Percentiles rank a stretch among this genome's conserved stretches.
Evolutionary conservation across 345 rosid species (phyloP).

Genomic region (Gossypium thurberi): DNA sequence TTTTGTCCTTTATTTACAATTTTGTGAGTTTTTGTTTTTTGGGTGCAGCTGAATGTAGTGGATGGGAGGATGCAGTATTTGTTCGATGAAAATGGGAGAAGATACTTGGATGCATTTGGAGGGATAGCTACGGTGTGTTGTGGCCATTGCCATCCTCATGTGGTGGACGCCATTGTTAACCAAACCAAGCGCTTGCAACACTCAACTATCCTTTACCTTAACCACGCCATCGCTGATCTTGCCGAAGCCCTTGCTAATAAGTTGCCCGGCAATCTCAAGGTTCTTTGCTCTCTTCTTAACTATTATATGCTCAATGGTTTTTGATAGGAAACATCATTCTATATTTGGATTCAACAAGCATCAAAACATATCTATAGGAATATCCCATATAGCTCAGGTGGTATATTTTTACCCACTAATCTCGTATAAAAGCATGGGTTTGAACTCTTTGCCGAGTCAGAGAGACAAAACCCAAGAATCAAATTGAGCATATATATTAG

Average conservation of each 20-base stretch:
- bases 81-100: constrained; percentile 76
- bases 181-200: constrained; percentile 78
- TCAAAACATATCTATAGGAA: too few species aligned
- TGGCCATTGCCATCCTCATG: constrained; percentile 91
- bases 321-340: neutral
- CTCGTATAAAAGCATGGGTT: too few species aligned
- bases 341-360: too few species aligned
- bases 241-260: constrained; percentile 78
- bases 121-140: constrained; percentile 94
- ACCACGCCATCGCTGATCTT: constrained; percentile 69
- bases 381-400: too few species aligned
- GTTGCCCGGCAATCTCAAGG: constrained; percentile 93
- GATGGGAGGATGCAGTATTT: constrained; percentile 94
- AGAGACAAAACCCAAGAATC: too few species aligned
- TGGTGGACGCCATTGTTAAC: constrained; percentile 54
- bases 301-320: neutral
- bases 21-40: neutral
- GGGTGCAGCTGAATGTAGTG: constrained; percentile 62
- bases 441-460: too few species aligned
- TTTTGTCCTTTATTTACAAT: neutral
- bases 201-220: constrained; percentile 79
- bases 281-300: constrained; percentile 1
- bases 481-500: too few species aligned
- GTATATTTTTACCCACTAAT: too few species aligned
- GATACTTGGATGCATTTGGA: constrained; percentile 82